A percentile compares a stretch with the other conserved stretches of the same genome.
Conservation (phyloP, 371 early-diverging fungal species). For the Funneliformis caledonium region DNA sequence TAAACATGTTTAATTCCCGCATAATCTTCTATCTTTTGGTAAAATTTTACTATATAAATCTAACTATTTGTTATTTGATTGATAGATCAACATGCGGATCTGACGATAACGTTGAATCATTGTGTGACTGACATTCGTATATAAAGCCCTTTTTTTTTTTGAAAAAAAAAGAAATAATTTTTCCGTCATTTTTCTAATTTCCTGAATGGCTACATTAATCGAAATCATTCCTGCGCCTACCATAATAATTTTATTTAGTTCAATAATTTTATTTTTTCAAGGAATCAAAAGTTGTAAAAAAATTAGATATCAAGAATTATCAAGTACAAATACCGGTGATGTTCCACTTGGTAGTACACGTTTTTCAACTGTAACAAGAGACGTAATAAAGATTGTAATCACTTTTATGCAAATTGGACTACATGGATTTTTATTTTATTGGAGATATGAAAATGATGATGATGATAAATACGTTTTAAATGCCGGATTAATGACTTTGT, state of each 20-base stretch:
- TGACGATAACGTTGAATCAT: too few species aligned
- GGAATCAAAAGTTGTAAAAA: background rate
- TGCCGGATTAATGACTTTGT: background rate
- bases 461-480: background rate
- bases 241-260: background rate
- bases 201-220: background rate
- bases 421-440: conserved; percentile 11
- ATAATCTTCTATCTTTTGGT: too few species aligned
- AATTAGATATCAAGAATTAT: background rate
- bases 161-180: too few species aligned
- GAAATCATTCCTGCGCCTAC: background rate
- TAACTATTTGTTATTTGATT: too few species aligned
- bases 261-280: conserved; percentile 6
- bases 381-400: background rate
- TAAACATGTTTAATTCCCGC: too few species aligned
- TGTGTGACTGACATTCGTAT: too few species aligned
- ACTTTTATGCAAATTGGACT: background rate
- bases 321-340: background rate
- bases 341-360: background rate
- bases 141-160: too few species aligned
- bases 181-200: conserved; percentile 44
- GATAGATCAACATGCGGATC: too few species aligned
- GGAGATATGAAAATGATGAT: background rate
- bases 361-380: conserved; percentile 31
- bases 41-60: too few species aligned